Conservation (phyloP, 2,329 filamentous ascomycete species). For the Aspergillus versicolor region DNA sequence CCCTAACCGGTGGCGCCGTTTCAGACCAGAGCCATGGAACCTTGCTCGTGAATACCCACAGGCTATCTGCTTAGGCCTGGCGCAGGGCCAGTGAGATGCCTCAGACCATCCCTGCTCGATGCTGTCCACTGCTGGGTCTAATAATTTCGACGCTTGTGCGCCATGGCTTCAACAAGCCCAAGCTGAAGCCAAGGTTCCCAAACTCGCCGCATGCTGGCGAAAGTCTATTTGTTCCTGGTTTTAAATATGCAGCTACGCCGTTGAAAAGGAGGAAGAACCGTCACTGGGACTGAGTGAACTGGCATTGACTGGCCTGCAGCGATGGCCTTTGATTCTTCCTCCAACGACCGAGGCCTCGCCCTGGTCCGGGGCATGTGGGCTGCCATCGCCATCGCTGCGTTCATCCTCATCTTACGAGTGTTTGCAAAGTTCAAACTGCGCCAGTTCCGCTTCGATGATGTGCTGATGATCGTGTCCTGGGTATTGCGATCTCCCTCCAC, state of each 20-base stretch:
- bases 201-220: neutral
- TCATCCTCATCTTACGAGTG: constrained; percentile 28
- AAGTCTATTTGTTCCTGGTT: neutral
- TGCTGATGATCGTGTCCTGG: constrained; percentile 29
- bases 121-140: neutral
- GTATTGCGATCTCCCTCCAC: constrained; percentile 12
- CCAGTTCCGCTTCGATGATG: constrained; percentile 29
- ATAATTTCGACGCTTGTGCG: constrained; percentile 6
- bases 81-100: neutral
- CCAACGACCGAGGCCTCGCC: constrained; percentile 19
- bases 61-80: too few species aligned
- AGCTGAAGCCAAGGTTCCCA: neutral
- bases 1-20: neutral
- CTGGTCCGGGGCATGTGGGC: constrained; percentile 29
- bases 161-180: constrained; percentile 5
- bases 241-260: neutral
- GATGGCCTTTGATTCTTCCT: neutral
- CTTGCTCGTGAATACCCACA: too few species aligned
- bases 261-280: neutral
- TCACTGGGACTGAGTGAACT: too few species aligned
- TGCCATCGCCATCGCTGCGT: constrained; percentile 24
- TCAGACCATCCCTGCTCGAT: too few species aligned
- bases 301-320: neutral
- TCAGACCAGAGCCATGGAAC: neutral
- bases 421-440: constrained; percentile 31